phyloP scores from a whole-genome alignment of 2,329 filamentous ascomycete genomes.

The Colletotrichum filicis region DNA sequence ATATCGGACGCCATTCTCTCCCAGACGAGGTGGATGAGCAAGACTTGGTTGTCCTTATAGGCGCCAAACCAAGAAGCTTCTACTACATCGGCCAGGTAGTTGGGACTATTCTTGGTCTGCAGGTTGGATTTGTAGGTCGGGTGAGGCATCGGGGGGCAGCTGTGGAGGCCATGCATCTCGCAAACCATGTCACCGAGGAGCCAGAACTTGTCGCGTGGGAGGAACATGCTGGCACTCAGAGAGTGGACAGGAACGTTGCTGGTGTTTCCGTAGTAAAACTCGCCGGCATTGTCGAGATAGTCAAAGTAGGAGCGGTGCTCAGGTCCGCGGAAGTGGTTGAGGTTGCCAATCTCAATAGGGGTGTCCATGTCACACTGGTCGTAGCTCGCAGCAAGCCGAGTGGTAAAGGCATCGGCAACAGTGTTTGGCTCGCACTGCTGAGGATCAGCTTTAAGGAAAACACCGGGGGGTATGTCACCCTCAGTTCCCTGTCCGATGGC shows the following conservation, averaged over 20 bases:
- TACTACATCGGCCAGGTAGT: constrained; percentile 13
- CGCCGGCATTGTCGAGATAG: constrained; percentile 59
- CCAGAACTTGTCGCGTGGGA: constrained; percentile 60
- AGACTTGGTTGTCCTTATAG: constrained; percentile 48
- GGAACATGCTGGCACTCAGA: constrained; percentile 64
- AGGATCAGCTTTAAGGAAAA: constrained; percentile 16
- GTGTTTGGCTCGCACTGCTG: constrained; percentile 10
- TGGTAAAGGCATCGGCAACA: constrained; percentile 43
- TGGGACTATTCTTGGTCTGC: background rate
- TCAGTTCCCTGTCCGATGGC: constrained; percentile 15
- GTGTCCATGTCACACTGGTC: constrained; percentile 62
- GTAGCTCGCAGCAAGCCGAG: constrained; percentile 53
- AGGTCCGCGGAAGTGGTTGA: constrained; percentile 60
- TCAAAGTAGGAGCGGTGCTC: constrained; percentile 60
- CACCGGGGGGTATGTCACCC: constrained; percentile 37
- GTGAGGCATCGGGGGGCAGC: constrained; percentile 9
- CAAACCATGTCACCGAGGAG: constrained; percentile 37
- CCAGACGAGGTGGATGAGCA: constrained; percentile 22
- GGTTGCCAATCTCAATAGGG: constrained; percentile 65
- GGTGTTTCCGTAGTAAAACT: constrained; percentile 59
- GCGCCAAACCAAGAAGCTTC: constrained; percentile 56
- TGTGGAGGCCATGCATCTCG: constrained; percentile 39
- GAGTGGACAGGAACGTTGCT: constrained; percentile 63
- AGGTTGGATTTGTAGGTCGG: background rate
- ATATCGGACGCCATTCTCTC: constrained; percentile 2